Percentiles rank a stretch among this genome's conserved stretches.
These are phyloP conservation scores for Candida argentea DNA, from an alignment of 805 yeast species.

Conservation along the genomic window DNA sequence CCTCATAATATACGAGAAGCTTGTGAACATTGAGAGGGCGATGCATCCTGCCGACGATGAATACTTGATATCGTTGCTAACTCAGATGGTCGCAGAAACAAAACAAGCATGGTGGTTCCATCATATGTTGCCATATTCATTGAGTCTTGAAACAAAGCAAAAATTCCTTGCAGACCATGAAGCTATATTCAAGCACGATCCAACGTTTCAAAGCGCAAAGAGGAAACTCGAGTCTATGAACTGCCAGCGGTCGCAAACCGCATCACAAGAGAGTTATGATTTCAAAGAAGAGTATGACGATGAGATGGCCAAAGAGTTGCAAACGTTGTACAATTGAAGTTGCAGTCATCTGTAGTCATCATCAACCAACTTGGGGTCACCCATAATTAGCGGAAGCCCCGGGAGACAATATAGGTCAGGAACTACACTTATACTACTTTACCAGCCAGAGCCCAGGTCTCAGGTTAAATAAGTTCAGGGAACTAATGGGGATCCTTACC, in stretches of 20 bases:
- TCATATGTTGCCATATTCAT: conserved; percentile 18
- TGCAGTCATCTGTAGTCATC: conserved; percentile 3
- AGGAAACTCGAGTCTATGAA: conserved; percentile 1
- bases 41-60: conserved; percentile 14
- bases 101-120: conserved; percentile 26
- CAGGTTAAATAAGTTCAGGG: too few relatives aligned
- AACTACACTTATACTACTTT: too few relatives aligned
- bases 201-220: conserved; percentile 4
- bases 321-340: too few relatives aligned
- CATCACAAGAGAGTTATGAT: not conserved
- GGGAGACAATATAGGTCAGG: too few relatives aligned
- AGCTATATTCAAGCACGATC: conserved; percentile 5
- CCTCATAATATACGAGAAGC: conserved; percentile 29
- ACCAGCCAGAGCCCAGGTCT: too few relatives aligned
- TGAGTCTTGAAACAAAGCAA: conserved; percentile 9
- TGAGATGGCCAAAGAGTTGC: conserved; percentile 25
- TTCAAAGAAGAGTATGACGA: conserved; percentile 2
- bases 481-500: too few relatives aligned
- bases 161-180: conserved; percentile 17
- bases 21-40: conserved; percentile 32
- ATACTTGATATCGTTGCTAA: conserved; percentile 17
- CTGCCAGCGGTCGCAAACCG: too few relatives aligned
- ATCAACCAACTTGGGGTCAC: conserved; percentile 11
- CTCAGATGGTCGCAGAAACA: conserved; percentile 18
- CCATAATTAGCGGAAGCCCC: too few relatives aligned